Evolutionary conservation across 2,329 filamentous ascomycete species (phyloP), one percentile per base, ranked within the genome.

Genomic region (Leptodontidium sp.): DNA sequence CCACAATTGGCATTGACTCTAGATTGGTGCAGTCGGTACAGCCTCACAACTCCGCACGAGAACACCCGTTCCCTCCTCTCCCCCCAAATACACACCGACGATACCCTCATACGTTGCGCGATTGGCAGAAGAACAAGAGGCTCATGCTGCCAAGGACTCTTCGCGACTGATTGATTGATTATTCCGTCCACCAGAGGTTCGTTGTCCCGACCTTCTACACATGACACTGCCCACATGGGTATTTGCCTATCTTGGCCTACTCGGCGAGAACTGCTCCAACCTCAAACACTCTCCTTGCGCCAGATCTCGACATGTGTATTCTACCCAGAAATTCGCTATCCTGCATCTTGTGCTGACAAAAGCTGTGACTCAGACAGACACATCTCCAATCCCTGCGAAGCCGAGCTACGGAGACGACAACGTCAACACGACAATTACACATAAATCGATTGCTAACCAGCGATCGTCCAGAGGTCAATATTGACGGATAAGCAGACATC

Each of bases 341-440:
- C 38, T 52, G 26, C n/a, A 7, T 45, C 50, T 38, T 63, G 58
- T 65, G 62, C 68, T 70, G 63, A 70, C 62, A 52, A 53, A 63
- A 64, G 32, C 50, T 53, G 65, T 70, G 68, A 70, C 65, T 67
- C 65, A 70, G 65, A 59, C 63, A 49, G 49, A 38, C 52, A 59
- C 55, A 66, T 57, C 26, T 29, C 15, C 65, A 38, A 65, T 67
- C 47, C 68, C 67, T 65, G 59, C 49, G 45, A 52, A 65, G 43
- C 45, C 61, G 57, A 64, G 26, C 45, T 38, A 59, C 65, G 35
- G 50, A 58, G 11, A 45, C 24, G 35, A 49, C 40, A 45, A 52
- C 40, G 35, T 47, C 50, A 61, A 55, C 45, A 32, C 50, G 21
- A 57, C 65, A 35, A 45, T 24, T 50, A 29, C n/a, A 40, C 40